phyloP scores from a whole-genome alignment of 805 yeast species.

The Metschnikowia amazonensis region DNA sequence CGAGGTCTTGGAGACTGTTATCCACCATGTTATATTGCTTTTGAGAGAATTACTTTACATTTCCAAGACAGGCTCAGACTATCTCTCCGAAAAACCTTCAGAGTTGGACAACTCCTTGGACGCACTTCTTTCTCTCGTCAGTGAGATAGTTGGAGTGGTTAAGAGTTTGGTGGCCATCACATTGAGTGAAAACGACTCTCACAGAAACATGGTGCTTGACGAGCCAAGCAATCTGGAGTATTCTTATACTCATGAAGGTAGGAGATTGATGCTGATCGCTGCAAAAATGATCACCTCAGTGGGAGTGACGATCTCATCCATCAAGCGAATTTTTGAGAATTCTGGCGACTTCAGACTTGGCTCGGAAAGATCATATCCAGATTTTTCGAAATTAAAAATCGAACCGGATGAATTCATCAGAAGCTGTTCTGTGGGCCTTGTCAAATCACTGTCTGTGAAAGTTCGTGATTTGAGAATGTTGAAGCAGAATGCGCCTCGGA shows the following conservation, averaged over 20 bases:
- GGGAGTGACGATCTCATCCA: conserved; percentile 45
- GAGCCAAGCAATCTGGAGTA: conserved; percentile 27
- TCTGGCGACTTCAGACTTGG: conserved; percentile 68
- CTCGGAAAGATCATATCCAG: conserved; percentile 60
- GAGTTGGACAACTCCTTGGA: conserved; percentile 53
- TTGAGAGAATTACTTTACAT: conserved; percentile 61
- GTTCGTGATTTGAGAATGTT: conserved; percentile 24
- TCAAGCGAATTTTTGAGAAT: conserved; percentile 47
- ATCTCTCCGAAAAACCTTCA: conserved; percentile 34
- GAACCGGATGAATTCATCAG: conserved; percentile 58
- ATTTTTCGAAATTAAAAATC: conserved; percentile 54
- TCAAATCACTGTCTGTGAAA: conserved; percentile 33
- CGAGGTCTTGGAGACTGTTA: conserved; percentile 58
- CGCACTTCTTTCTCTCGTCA: conserved; percentile 53
- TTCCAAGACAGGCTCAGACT: conserved; percentile 47
- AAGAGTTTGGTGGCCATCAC: conserved; percentile 58
- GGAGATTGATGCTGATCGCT: conserved; percentile 55
- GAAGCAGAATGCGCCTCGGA: conserved; percentile 18
- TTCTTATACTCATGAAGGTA: conserved; percentile 64
- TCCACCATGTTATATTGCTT: conserved; percentile 64
- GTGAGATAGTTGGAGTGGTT: conserved; percentile 62
- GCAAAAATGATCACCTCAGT: conserved; percentile 58
- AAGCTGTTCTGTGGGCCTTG: conserved; percentile 58
- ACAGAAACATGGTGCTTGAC: conserved; percentile 21
- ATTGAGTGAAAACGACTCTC: conserved; percentile 38